A percentile compares a stretch with the other conserved stretches of the same genome.
Evolutionary conservation across 495 filamentous ascomycete genomes (phyloP).

Genomic region (Cryomyces antarcticus): DNA sequence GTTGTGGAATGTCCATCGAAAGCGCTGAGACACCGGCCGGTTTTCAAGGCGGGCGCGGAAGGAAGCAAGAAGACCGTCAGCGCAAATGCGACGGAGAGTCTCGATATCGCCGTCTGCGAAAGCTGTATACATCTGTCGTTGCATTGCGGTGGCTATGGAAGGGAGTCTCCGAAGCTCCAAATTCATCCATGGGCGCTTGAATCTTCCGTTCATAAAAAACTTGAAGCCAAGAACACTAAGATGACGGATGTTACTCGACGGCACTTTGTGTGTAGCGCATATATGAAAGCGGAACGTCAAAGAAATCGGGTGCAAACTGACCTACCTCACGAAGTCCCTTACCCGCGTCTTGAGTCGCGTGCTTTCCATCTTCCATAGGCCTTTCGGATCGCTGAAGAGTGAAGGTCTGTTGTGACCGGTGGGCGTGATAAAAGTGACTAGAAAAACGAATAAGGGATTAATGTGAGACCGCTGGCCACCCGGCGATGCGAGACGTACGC

Average conservation of each 20-base stretch:
- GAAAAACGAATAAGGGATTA: not conserved
- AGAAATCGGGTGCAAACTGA: not conserved
- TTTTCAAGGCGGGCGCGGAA: slow-evolving; percentile 33
- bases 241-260: not conserved
- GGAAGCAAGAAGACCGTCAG: slow-evolving; percentile 33
- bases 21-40: slow-evolving; percentile 27
- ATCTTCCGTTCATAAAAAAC: slow-evolving; percentile 19
- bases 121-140: slow-evolving; percentile 48
- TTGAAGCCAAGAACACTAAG: slow-evolving; percentile 19
- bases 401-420: slow-evolving; percentile 3
- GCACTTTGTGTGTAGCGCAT: not conserved
- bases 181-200: slow-evolving; percentile 26
- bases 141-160: slow-evolving; percentile 35
- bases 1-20: slow-evolving; percentile 46
- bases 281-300: not conserved
- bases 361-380: slow-evolving; percentile 6
- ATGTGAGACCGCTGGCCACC: not conserved
- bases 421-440: slow-evolving; percentile 9
- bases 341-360: slow-evolving; percentile 2
- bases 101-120: slow-evolving; percentile 46
- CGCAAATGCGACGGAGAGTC: slow-evolving; percentile 36
- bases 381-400: not conserved
- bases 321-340: slow-evolving; percentile 1
- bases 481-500: not conserved
- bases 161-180: slow-evolving; percentile 20